Base-by-base conservation (phyloP, 2,329 filamentous ascomycete genomes). In the Colletotrichum sansevieriae region DNA sequence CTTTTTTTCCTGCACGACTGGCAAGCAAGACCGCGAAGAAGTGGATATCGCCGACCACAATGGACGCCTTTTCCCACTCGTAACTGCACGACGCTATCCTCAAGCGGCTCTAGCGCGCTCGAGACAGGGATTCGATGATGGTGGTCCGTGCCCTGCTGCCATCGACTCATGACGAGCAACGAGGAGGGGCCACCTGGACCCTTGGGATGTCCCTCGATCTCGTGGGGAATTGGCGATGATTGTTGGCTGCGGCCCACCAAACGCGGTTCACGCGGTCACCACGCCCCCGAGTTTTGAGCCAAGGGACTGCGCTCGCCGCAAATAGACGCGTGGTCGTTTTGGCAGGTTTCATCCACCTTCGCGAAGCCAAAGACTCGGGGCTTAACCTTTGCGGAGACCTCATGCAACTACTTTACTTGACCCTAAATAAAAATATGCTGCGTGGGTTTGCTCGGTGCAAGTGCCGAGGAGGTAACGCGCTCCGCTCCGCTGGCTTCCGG, bases 151-250 rank as follows among this genome's bases (percentile, higher is more conserved):
- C 51, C 29, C 29, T 64, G 59, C 47, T 63, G 37, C 11, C 13
- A 39, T 70, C 65, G 55, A 56, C 49, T 70, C 39, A 65, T 69
- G 60, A 69, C 68, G 65, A 69, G 52, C 61, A n/a, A 65, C 47
- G 61, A 56, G 55, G 66, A 70, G 69, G 69, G 69, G 66, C 60
- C 69, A 54, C 43, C 54, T 57, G 56, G 66, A 62, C 61, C 66
- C 63, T 60, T 65, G 61, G 65, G 43, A 33, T 60, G 25, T 43
- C 65, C 64, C 69, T 70, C 66, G 69, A 71, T 71, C 69, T 71
- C 66, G 65, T 71, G 69, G 69, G 66, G 66, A 63, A 58, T 65
- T 55, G 65, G 25, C 55, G 41, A 65, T 47, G 54, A 15, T 55
- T 35, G 62, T 65, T 65, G 66, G 62, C 62, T 56, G 55, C 66